Conservation (phyloP, 306 rosid species). For the Fagus crenata region DNA sequence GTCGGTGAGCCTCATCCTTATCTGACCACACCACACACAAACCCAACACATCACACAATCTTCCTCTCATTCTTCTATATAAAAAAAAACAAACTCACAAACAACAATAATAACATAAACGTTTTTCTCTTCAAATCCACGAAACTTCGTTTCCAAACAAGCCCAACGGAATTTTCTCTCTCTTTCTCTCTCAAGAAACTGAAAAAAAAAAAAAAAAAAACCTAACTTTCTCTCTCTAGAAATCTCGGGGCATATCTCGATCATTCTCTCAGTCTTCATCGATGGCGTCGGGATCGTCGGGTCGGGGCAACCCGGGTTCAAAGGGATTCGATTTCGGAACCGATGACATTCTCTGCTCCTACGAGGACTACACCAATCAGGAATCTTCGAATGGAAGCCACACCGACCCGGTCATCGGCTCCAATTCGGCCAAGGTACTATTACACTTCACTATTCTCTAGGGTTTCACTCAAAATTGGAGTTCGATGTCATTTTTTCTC, state of each 20-base stretch:
- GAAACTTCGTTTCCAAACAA: constrained; percentile 37
- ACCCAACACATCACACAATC: not conserved
- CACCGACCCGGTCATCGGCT: constrained; percentile 46
- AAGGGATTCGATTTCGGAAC: constrained; percentile 61
- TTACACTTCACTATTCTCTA: not conserved
- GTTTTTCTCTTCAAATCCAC: not conserved
- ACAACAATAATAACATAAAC: not conserved
- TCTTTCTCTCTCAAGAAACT: constrained; percentile 24
- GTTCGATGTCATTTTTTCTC: not conserved
- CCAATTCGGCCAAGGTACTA: constrained; percentile 62
- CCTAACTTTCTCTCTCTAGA: constrained; percentile 7
- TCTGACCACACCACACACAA: constrained; percentile 16
- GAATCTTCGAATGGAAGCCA: constrained; percentile 56
- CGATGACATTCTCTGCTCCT: constrained; percentile 69
- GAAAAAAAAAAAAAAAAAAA: not conserved
- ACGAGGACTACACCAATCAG: constrained; percentile 53
- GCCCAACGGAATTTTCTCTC: constrained; percentile 8
- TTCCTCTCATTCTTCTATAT: constrained; percentile 8
- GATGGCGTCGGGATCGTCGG: constrained; percentile 92
- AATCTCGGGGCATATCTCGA: constrained; percentile 1
- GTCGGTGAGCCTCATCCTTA: constrained; percentile 46
- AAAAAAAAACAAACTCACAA: not conserved
- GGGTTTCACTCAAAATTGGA: constrained; percentile 10
- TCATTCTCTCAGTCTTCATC: constrained; percentile 15
- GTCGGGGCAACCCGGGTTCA: constrained; percentile 60